Percentiles rank a stretch among this genome's conserved stretches.
phyloP scores from a whole-genome alignment of 2,329 filamentous ascomycete species.

The Aspergillus sojae region DNA sequence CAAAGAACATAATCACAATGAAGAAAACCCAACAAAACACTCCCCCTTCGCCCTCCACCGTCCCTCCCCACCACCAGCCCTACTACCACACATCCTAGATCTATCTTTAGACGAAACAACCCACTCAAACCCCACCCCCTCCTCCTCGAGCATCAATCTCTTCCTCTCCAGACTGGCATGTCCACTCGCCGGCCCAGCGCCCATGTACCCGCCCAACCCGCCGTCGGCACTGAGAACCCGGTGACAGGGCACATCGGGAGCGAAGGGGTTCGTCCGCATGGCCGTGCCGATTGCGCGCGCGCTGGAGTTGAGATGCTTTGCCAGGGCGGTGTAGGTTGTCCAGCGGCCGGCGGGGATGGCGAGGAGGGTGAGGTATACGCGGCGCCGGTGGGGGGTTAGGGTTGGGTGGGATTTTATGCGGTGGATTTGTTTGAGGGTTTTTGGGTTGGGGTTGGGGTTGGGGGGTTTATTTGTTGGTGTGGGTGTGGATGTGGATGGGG shows the following conservation, averaged over 20 bases:
- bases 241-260: slow-evolving; percentile 80
- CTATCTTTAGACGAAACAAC: slow-evolving; percentile 11
- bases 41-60: slow-evolving; percentile 30
- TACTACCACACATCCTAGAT: not conserved
- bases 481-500: not conserved
- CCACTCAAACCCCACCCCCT: slow-evolving; percentile 43
- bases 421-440: not conserved
- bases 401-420: slow-evolving; percentile 48
- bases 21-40: slow-evolving; percentile 37
- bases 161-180: slow-evolving; percentile 44
- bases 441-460: slow-evolving; percentile 26
- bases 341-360: slow-evolving; percentile 76
- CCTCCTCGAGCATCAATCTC: slow-evolving; percentile 34
- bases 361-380: slow-evolving; percentile 71
- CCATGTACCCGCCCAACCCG: slow-evolving; percentile 56
- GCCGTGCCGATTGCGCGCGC: slow-evolving; percentile 78
- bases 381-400: slow-evolving; percentile 54
- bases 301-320: slow-evolving; percentile 68
- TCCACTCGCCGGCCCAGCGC: slow-evolving; percentile 51
- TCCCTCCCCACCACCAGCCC: not conserved
- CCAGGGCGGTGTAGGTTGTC: slow-evolving; percentile 76
- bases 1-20: no score
- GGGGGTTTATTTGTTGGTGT: not conserved
- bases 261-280: slow-evolving; percentile 77
- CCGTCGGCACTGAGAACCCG: slow-evolving; percentile 75